These are phyloP conservation scores for Rhododendron griersonianum DNA, from an alignment of 148 eudicot genomes.

Conservation along the genomic window DNA sequence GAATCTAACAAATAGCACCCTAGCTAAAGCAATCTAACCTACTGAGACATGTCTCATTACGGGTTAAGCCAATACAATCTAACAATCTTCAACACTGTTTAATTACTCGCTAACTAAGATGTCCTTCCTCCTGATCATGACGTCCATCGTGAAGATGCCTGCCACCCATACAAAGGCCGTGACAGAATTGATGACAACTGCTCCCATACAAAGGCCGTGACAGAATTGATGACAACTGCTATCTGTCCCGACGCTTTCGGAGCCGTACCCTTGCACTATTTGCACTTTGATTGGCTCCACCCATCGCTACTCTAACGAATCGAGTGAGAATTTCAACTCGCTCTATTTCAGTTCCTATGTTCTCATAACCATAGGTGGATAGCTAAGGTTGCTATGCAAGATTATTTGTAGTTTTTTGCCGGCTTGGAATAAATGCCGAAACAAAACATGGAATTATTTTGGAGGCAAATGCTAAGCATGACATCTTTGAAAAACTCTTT, in stretches of 20 bases:
- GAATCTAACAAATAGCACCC: too few relatives aligned
- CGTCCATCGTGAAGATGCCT: neutral
- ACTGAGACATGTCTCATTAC: too few relatives aligned
- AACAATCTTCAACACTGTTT: neutral
- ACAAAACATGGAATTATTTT: too few relatives aligned
- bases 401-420: neutral
- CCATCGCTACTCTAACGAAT: too few relatives aligned
- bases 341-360: neutral
- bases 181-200: neutral
- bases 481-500: neutral
- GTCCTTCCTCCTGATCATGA: neutral
- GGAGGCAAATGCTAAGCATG: neutral
- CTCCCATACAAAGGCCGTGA: neutral
- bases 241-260: neutral
- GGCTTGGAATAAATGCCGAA: neutral
- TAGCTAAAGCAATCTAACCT: too few relatives aligned
- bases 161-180: neutral
- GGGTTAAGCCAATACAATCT: too few relatives aligned
- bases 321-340: neutral
- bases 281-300: neutral
- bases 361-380: neutral
- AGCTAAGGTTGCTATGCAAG: neutral
- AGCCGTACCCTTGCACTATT: neutral
- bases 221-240: neutral
- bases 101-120: neutral